A percentile compares a stretch with the other conserved stretches of the same genome.
These are phyloP conservation scores for Pichia pseudocactophila DNA, from an alignment of 805 yeast genomes.

Conservation along the genomic window DNA sequence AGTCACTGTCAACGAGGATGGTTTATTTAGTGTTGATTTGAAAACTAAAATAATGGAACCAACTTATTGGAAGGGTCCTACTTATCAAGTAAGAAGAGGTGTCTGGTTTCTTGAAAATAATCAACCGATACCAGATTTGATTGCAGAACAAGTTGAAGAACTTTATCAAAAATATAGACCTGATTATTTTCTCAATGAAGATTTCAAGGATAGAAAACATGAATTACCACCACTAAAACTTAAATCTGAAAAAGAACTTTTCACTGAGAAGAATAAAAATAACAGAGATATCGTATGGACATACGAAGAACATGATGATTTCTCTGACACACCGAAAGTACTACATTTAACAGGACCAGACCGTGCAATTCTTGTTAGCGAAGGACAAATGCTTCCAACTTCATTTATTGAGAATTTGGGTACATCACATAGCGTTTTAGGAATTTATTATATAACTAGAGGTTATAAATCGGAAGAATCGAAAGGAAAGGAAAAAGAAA, in stretches of 20 bases:
- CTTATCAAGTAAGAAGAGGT: slow-evolving; percentile 75
- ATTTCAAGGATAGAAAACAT: slow-evolving; percentile 1
- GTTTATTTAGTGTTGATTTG: slow-evolving; percentile 65
- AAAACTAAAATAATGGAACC: slow-evolving; percentile 48
- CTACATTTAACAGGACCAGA: slow-evolving; percentile 21
- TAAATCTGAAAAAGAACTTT: slow-evolving; percentile 18
- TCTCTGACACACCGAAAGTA: slow-evolving; percentile 20
- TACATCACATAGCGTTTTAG: slow-evolving; percentile 28
- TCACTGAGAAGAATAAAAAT: slow-evolving; percentile 16
- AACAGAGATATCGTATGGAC: slow-evolving; percentile 19
- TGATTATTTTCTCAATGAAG: slow-evolving; percentile 6
- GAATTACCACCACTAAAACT: slow-evolving; percentile 11
- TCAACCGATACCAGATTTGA: slow-evolving; percentile 42
- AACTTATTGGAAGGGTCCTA: slow-evolving; percentile 83
- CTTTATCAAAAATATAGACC: slow-evolving; percentile 34
- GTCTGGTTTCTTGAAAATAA: slow-evolving; percentile 63
- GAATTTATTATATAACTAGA: slow-evolving; percentile 42
- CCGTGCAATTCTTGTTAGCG: slow-evolving; percentile 20
- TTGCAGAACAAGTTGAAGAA: slow-evolving; percentile 49
- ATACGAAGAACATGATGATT: slow-evolving; percentile 17
- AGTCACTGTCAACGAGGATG: slow-evolving; percentile 73
- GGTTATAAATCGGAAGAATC: slow-evolving; percentile 30
- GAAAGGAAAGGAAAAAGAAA: slow-evolving; percentile 5
- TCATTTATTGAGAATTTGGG: slow-evolving; percentile 22
- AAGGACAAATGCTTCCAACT: slow-evolving; percentile 22